phyloP scores from a whole-genome alignment of 2,329 filamentous ascomycete genomes.

The Penicillium sp. region DNA sequence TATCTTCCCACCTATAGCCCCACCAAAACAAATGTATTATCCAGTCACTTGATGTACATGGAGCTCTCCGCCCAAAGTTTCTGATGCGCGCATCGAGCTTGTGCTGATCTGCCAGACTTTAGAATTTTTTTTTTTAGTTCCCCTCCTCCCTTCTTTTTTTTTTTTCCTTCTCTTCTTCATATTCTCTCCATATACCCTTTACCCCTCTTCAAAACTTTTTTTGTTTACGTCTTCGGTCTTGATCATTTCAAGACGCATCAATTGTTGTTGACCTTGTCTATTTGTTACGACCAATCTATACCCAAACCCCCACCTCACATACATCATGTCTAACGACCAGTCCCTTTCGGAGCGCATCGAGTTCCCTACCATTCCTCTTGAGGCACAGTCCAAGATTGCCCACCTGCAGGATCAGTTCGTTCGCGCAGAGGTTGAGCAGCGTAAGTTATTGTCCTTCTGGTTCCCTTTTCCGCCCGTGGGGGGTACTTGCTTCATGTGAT shows the following conservation, averaged over 20 bases:
- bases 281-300: background rate
- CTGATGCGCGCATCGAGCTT: slow-evolving; percentile 18
- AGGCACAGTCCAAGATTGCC: slow-evolving; percentile 62
- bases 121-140: slow-evolving; percentile 14
- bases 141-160: slow-evolving; percentile 10
- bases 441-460: slow-evolving; percentile 54
- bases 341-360: slow-evolving; percentile 38
- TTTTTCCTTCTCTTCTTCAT: slow-evolving; percentile 2
- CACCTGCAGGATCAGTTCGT: slow-evolving; percentile 82
- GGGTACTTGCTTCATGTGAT: background rate
- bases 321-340: slow-evolving; percentile 25
- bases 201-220: background rate
- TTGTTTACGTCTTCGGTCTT: background rate
- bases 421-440: slow-evolving; percentile 76
- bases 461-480: background rate
- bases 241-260: background rate
- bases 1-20: background rate
- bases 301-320: background rate
- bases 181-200: background rate
- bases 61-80: slow-evolving; percentile 12
- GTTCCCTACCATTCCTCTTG: slow-evolving; percentile 41
- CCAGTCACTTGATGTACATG: slow-evolving; percentile 14
- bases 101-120: slow-evolving; percentile 18
- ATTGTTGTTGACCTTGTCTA: background rate
- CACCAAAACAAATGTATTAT: slow-evolving; percentile 3